Percentiles rank a stretch among this genome's conserved stretches.
Conservation (phyloP, 345 rosid species). For the Salix suchowensis region DNA sequence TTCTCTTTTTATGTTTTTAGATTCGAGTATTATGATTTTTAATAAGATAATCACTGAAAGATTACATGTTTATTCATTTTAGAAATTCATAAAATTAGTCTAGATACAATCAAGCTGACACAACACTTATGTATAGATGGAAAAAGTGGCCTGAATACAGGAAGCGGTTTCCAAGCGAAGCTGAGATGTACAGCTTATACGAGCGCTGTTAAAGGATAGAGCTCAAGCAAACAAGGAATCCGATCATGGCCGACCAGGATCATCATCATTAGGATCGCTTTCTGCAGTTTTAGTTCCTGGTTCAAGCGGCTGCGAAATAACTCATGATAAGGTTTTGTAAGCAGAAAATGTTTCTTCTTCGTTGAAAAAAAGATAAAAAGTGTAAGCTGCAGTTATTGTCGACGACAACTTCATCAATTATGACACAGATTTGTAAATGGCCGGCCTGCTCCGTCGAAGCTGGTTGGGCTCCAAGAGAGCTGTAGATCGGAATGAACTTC, state of each 20-base stretch:
- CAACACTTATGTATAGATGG: no score
- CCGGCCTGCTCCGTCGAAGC: no score
- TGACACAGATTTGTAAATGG: no score
- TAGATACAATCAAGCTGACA: no score
- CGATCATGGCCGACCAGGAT: neutral
- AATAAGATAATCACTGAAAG: no score
- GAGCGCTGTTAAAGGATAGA: neutral
- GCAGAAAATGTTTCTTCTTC: neutral
- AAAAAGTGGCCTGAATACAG: neutral
- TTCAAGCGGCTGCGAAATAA: neutral
- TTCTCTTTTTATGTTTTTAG: no score
- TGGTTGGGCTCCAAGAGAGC: no score
- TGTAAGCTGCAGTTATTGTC: no score
- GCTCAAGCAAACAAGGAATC: neutral
- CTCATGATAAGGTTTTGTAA: neutral
- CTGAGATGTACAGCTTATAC: neutral
- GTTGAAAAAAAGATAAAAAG: neutral
- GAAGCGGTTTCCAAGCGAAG: neutral
- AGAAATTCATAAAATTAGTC: rapidly evolving
- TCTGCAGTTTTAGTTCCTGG: neutral
- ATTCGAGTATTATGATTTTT: rapidly evolving
- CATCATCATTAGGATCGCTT: neutral
- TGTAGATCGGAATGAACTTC: no score
- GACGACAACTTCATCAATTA: no score
- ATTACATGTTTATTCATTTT: no score